These are phyloP conservation scores for Akanthomyces lecanii DNA, from an alignment of 2,329 filamentous ascomycete species.

Conservation along the genomic window DNA sequence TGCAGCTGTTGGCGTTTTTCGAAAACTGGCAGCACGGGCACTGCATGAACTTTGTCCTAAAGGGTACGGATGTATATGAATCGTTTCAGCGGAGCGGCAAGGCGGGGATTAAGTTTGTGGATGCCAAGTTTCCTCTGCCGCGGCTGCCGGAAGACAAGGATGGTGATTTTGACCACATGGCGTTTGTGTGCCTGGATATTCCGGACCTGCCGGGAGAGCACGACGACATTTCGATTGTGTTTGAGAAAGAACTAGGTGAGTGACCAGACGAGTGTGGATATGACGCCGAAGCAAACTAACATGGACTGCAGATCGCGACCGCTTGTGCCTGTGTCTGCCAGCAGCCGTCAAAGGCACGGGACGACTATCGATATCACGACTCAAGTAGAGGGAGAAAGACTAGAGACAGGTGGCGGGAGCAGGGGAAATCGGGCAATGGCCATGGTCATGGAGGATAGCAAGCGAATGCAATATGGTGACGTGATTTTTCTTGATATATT, in stretches of 20 bases:
- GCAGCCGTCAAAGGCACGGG: slow-evolving; percentile 50
- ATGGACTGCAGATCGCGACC: slow-evolving; percentile 47
- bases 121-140: slow-evolving; percentile 86
- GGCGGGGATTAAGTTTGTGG: slow-evolving; percentile 71
- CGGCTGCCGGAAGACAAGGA: slow-evolving; percentile 51
- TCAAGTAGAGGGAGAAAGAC: background rate
- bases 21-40: slow-evolving; percentile 82
- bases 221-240: slow-evolving; percentile 82
- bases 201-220: slow-evolving; percentile 88
- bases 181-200: slow-evolving; percentile 80
- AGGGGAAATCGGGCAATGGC: background rate
- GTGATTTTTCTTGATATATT: background rate
- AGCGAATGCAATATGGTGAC: background rate
- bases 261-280: background rate
- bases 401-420: background rate
- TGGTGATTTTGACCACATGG: slow-evolving; percentile 54
- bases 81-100: slow-evolving; percentile 60
- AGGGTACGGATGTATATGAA: slow-evolving; percentile 80
- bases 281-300: slow-evolving; percentile 22
- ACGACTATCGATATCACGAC: slow-evolving; percentile 26
- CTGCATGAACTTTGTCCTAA: slow-evolving; percentile 84
- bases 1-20: slow-evolving; percentile 82
- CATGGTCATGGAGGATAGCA: slow-evolving; percentile 4
- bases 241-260: slow-evolving; percentile 75
- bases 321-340: slow-evolving; percentile 48